These are phyloP conservation scores for Aspergillus avenaceus DNA, from an alignment of 495 filamentous ascomycete species.

Conservation along the genomic window DNA sequence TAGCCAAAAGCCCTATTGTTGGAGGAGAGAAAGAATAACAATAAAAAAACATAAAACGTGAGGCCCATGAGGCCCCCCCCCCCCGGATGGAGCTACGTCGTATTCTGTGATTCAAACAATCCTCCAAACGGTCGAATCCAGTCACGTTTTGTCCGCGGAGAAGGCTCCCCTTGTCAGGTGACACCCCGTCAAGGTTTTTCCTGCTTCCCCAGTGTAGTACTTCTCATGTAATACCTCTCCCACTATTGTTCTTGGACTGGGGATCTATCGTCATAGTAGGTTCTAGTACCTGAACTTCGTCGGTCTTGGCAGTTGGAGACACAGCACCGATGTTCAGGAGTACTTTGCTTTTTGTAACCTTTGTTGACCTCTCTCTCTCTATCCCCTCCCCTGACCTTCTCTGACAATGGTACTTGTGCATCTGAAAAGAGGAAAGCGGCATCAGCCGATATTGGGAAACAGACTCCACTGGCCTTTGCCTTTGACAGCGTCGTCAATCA, in stretches of 20 bases:
- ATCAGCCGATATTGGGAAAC: neutral
- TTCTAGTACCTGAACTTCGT: too few relatives aligned
- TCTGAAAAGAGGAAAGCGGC: neutral
- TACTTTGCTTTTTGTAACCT: too few relatives aligned
- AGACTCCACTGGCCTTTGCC: neutral
- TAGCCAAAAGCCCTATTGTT: too few relatives aligned
- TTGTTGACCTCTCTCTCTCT: too few relatives aligned
- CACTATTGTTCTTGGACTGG: neutral
- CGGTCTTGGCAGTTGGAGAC: neutral
- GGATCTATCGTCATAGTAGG: neutral
- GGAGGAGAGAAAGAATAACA: too few relatives aligned
- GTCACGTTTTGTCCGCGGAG: slow-evolving; percentile 4
- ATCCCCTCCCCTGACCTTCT: too few relatives aligned
- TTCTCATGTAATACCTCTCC: neutral
- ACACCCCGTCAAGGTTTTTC: neutral
- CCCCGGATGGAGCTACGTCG: neutral
- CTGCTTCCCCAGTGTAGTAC: neutral
- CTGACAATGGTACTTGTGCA: neutral
- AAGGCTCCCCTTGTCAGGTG: slow-evolving; percentile 1
- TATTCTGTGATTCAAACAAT: neutral
- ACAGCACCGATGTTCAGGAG: too few relatives aligned
- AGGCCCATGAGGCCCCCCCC: too few relatives aligned
- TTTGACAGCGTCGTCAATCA: neutral
- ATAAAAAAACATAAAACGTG: too few relatives aligned
- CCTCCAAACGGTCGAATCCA: slow-evolving; percentile 2